Evolutionary conservation across 257 asterid species (phyloP).

Genomic region (Cruciata laevipes): DNA sequence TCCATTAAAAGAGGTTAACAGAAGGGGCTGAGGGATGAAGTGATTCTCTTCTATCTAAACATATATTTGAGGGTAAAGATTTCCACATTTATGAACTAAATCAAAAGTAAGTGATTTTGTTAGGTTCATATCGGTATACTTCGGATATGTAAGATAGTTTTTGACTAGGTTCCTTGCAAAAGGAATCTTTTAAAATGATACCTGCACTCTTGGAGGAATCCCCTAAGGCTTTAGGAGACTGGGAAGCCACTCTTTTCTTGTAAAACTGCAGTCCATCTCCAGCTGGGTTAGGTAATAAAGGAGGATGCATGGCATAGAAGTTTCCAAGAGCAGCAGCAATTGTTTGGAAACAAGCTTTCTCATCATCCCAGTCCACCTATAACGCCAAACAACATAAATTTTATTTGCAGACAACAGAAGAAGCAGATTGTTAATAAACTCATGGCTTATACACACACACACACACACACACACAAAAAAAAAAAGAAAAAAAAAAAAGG

Average conservation of each 20-base stretch:
- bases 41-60: not conserved
- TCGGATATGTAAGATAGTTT: not conserved
- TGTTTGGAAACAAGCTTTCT: constrained; percentile 76
- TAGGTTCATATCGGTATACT: not conserved
- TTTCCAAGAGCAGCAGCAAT: constrained; percentile 92
- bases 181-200: constrained; percentile 20
- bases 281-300: constrained; percentile 90
- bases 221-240: constrained; percentile 28
- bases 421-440: constrained; percentile 2
- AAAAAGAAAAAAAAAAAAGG: not conserved
- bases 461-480: too few relatives aligned
- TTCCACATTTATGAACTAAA: not conserved
- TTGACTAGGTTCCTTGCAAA: constrained; percentile 7
- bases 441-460: not conserved
- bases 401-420: constrained; percentile 1
- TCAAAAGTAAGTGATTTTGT: not conserved
- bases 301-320: constrained; percentile 88
- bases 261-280: constrained; percentile 70
- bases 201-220: constrained; percentile 37
- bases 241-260: constrained; percentile 37
- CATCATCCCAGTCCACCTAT: constrained; percentile 91
- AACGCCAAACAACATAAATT: constrained; percentile 6
- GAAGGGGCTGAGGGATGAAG: not conserved
- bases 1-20: not conserved
- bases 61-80: not conserved